phyloP scores from a whole-genome alignment of 495 filamentous ascomycete genomes.

The Oleoguttula mirabilis region DNA sequence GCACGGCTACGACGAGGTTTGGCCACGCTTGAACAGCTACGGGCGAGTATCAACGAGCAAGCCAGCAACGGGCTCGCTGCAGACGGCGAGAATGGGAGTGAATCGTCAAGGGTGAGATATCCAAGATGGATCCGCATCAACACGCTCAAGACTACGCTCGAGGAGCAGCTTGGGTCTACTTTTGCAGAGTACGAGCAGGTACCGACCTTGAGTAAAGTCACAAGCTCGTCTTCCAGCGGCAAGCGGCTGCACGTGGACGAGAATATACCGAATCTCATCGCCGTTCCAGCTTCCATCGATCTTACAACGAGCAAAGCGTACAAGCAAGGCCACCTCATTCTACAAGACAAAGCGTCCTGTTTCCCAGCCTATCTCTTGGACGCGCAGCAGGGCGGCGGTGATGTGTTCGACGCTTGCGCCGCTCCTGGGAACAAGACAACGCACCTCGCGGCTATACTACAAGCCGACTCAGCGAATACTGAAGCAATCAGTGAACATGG shows the following conservation, averaged over 20 bases:
- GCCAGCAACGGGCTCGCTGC: background rate
- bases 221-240: conserved; percentile 11
- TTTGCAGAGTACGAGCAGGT: conserved; percentile 48
- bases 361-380: conserved; percentile 83
- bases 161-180: conserved; percentile 54
- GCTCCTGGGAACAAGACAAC: conserved; percentile 97
- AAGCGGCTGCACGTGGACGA: conserved; percentile 51
- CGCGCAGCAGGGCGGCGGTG: conserved; percentile 45
- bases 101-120: conserved; percentile 26
- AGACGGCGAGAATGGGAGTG: background rate
- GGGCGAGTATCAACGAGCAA: conserved; percentile 38
- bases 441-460: conserved; percentile 63
- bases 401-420: conserved; percentile 79
- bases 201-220: conserved; percentile 36
- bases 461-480: background rate
- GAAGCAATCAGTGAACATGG: conserved; percentile 17
- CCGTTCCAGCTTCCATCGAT: conserved; percentile 54
- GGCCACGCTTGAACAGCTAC: conserved; percentile 50
- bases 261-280: conserved; percentile 72
- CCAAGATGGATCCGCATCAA: conserved; percentile 90
- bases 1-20: conserved; percentile 60
- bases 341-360: conserved; percentile 95
- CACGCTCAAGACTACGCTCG: conserved; percentile 54
- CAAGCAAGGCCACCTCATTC: conserved; percentile 59
- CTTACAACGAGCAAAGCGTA: conserved; percentile 61